These are phyloP conservation scores for Scheffersomyces segobiensis DNA, from an alignment of 1,139 yeast genomes.

Conservation along the genomic window DNA sequence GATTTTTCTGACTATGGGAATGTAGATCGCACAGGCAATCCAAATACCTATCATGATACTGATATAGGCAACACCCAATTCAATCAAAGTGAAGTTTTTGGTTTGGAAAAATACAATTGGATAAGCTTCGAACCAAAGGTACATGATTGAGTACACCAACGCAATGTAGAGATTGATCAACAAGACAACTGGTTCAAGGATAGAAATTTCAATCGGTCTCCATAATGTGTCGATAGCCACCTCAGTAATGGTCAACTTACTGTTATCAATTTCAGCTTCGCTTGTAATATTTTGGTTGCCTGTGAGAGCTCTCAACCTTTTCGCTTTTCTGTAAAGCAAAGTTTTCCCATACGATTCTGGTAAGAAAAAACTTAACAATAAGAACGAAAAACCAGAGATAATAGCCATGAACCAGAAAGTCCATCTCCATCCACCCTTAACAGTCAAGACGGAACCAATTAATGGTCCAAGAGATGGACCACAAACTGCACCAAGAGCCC, in stretches of 20 bases:
- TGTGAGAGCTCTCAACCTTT: constrained; percentile 34
- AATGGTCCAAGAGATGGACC: constrained; percentile 43
- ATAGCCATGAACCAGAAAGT: constrained; percentile 41
- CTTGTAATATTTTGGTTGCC: constrained; percentile 33
- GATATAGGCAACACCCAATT: constrained; percentile 48
- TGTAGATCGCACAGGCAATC: constrained; percentile 25
- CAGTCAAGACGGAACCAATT: constrained; percentile 32
- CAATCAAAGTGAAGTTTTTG: constrained; percentile 49
- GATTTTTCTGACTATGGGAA: constrained; percentile 18
- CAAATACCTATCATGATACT: constrained; percentile 46
- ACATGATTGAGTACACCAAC: constrained; percentile 53
- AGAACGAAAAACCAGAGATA: constrained; percentile 26
- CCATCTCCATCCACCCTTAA: constrained; percentile 38
- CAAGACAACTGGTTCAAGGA: constrained; percentile 48
- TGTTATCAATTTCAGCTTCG: constrained; percentile 29
- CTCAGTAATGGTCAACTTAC: constrained; percentile 17
- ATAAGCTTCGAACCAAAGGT: constrained; percentile 62
- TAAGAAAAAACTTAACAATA: constrained; percentile 26
- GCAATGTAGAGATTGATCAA: constrained; percentile 52
- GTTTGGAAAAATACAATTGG: constrained; percentile 52
- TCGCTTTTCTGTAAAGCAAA: constrained; percentile 36
- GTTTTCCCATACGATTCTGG: constrained; percentile 40
- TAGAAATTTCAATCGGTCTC: constrained; percentile 46
- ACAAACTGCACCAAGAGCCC: constrained; percentile 37
- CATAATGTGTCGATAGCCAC: constrained; percentile 44